Conservation (phyloP, 139 green algal genomes). For the Auxenochlorella pyrenoidosa region DNA sequence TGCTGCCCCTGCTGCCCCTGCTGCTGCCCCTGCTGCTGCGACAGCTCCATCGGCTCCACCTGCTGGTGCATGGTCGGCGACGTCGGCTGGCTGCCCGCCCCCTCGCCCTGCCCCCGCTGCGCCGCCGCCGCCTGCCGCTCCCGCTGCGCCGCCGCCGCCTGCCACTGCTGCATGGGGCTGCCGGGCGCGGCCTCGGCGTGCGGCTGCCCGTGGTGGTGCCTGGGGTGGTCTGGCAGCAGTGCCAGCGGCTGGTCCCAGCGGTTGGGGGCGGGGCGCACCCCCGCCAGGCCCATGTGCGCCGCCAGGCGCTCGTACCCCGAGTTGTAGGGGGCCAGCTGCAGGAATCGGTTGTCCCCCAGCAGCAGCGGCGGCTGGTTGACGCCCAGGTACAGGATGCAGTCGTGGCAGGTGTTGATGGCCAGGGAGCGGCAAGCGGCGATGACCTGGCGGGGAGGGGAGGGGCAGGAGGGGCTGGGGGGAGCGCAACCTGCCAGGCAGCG, state of each 20-base stretch:
- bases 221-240: conserved; percentile 57
- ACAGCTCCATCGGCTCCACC: neutral
- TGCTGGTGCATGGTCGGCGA: conserved; percentile 13
- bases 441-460: conserved; percentile 47
- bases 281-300: conserved; percentile 67
- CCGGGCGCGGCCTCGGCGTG: conserved; percentile 40
- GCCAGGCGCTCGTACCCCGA: conserved; percentile 76
- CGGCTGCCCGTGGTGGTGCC: conserved; percentile 14
- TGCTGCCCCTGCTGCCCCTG: conserved; percentile 9
- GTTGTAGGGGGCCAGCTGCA: conserved; percentile 87
- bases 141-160: conserved; percentile 1
- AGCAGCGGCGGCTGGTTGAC: conserved; percentile 76
- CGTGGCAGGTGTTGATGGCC: conserved; percentile 79
- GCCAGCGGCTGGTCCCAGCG: conserved; percentile 72
- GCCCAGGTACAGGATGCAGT: conserved; percentile 86
- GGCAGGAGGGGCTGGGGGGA: too few species aligned
- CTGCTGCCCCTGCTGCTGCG: conserved; percentile 7
- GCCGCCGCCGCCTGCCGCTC: conserved; percentile 4
- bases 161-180: conserved; percentile 32
- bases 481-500: too few species aligned
- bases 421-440: conserved; percentile 64
- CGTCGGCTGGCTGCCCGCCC: neutral
- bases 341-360: conserved; percentile 83
- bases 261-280: conserved; percentile 70
- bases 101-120: neutral